Evolutionary conservation across 805 yeast genomes (phyloP), one percentile per base, ranked within the genome.

Genomic region (Debaryomyces tyrocola): DNA sequence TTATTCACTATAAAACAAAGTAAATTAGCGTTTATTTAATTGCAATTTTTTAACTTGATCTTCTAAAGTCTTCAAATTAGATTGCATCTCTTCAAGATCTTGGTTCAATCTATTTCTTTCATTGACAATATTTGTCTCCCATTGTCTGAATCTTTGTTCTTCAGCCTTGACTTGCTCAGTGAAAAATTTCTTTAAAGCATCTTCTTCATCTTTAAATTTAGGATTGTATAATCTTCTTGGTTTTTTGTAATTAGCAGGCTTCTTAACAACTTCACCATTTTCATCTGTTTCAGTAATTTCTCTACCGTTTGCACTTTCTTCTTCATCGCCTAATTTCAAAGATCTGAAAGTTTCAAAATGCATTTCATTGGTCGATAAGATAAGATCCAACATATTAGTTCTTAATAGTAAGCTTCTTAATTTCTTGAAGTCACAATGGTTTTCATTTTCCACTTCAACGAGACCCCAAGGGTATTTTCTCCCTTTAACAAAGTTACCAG

Each of bases 61-160:
- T 62, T 87, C 94, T 61, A 87, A 73, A 45, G 78, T 69, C 64
- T 85, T 86, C 59, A 85, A 81, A 65, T 86, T 84, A 48, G 79
- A 69, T 67, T 90, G 96, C 70, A 91, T 82, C 57, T 87, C 90
- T 59, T 92, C 97, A 59, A 94, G 79, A 69, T 94, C 99, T 68
- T 86, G 87, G 72, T 94, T 94, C 64, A 94, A 79, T 67, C 96
- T 82, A 69, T 90, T 88, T 73, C 96, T 87, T 74, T 94, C 97
- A 57, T 89, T 90, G 56, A 90, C 94, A 57, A 94, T 89, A 64
- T 94, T 92, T 58, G 90, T 88, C 73, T 91, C 97, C 99, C 99
- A 94, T 75, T 92, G 96, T 76, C 95, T 88, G 70, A 94, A 94
- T 64, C 99, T 82, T 61, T 90, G 95, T 63, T 94, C 99, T 73